Evolutionary conservation across 2,329 filamentous ascomycete genomes (phyloP), one percentile per base, ranked within the genome.

Genomic region (Leptographium procerum): DNA sequence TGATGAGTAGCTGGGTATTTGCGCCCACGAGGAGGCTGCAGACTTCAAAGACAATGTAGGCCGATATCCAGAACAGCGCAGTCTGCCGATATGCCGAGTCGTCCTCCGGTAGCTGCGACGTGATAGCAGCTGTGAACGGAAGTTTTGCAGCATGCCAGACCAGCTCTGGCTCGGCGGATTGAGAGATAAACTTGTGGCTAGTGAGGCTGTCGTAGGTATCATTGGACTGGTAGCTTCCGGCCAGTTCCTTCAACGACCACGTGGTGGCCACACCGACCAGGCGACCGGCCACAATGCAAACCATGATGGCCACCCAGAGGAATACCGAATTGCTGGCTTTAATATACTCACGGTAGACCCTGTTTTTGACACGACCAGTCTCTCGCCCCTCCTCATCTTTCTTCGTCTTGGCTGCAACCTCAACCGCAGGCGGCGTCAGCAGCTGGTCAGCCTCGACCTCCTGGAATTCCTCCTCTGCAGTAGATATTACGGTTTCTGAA

Each of bases 191-290:
- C 19, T 45, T 61, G 51, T 56, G 48, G 51, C 43, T 57, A 48
- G 54, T 36, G 31, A 61, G 45, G 29, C 50, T 50, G 50, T 2
- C 33, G 40, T 48, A 28, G 52, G 22, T 60, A 31, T 52, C 64
- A 13, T 7, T 34, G 10, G 62, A 56, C 1, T 65, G 61, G 3
- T 66, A 63, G 47, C 65, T 66, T 19, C 67, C 65, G 0, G 69
- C 64, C 8, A 71, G 64, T 43, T 70, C 67, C 58, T 71, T 71
- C 51, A 71, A 62, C 52, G 68, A 68, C 69, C 69, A 71, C 0
- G 68, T 69, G 16, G 67, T 62, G 10, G 63, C 64, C 4, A 71
- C 65, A 1, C 60, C 59, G 8, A 68, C 47, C 16, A 65, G 57
- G 22, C 68, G 68, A 10, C 60, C 55, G 0, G 61, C 52, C 8